These are phyloP conservation scores for Clonostachys chloroleuca DNA, from an alignment of 2,329 filamentous ascomycete genomes.

Conservation along the genomic window DNA sequence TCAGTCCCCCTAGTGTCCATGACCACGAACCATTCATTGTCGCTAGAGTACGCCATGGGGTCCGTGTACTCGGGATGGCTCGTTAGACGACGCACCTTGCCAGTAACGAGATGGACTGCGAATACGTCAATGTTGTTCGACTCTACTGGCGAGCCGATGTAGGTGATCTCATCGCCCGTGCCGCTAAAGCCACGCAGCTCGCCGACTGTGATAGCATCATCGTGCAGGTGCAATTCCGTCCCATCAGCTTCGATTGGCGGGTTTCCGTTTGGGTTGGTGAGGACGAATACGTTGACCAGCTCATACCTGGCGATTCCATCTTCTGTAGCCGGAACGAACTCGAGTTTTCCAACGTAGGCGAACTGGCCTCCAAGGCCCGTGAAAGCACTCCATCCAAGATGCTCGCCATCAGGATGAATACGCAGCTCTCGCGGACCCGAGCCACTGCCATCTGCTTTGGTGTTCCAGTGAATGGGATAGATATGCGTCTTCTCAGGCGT, in stretches of 20 bases:
- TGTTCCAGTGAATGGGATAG: constrained; percentile 33
- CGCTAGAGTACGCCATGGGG: constrained; percentile 32
- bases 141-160: constrained; percentile 31
- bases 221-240: constrained; percentile 18
- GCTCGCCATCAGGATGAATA: constrained; percentile 36
- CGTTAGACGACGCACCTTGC: constrained; percentile 32
- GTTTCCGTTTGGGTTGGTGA: constrained; percentile 15
- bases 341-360: constrained; percentile 27
- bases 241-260: constrained; percentile 14
- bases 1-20: constrained; percentile 35
- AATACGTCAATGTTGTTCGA: constrained; percentile 39
- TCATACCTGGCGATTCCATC: constrained; percentile 29
- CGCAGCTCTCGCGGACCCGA: constrained; percentile 33
- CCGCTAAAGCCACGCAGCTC: constrained; percentile 40
- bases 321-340: constrained; percentile 28
- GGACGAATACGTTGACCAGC: constrained; percentile 26
- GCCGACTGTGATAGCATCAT: constrained; percentile 25
- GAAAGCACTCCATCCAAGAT: constrained; percentile 36
- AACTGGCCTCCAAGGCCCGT: constrained; percentile 13
- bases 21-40: constrained; percentile 34
- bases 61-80: constrained; percentile 37
- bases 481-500: constrained; percentile 27
- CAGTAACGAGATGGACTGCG: constrained; percentile 30
- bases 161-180: constrained; percentile 30
- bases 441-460: constrained; percentile 19